Evolutionary conservation across 164 flowering plant species (phyloP).

Genomic region (Aristolochia fimbriata): DNA sequence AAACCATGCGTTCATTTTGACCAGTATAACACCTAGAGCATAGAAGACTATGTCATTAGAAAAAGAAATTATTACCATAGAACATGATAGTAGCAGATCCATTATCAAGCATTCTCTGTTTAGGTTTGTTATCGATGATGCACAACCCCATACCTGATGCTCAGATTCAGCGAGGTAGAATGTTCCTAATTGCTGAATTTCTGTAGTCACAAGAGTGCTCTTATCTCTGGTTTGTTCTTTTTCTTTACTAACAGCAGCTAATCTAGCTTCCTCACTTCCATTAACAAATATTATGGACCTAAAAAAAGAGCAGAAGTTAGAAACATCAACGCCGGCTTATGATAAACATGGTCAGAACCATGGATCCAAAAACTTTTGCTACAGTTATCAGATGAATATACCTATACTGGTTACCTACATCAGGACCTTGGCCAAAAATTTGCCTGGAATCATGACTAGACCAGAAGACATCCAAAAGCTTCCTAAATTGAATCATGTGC

Average conservation of each 20-base stretch:
- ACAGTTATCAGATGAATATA: conserved; percentile 7
- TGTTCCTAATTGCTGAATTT: conserved; percentile 55
- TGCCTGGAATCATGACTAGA: conserved; percentile 89
- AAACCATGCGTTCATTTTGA: too few species aligned
- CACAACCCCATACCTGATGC: conserved; percentile 60
- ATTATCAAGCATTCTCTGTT: too few species aligned
- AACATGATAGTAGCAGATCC: too few species aligned
- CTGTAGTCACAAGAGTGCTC: conserved; percentile 68
- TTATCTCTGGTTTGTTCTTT: conserved; percentile 66
- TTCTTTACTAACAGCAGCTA: conserved; percentile 77
- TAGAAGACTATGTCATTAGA: too few species aligned
- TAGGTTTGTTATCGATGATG: background rate
- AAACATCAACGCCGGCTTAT: too few species aligned
- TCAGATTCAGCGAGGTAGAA: conserved; percentile 90
- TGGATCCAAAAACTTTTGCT: too few species aligned
- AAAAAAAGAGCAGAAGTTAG: background rate
- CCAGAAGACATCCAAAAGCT: conserved; percentile 92
- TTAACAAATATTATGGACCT: conserved; percentile 87
- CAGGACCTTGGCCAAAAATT: conserved; percentile 99
- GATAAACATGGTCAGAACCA: too few species aligned
- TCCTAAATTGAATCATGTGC: conserved; percentile 43
- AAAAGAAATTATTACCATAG: too few species aligned
- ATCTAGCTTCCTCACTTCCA: conserved; percentile 73
- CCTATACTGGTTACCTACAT: conserved; percentile 94
- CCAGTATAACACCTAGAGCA: too few species aligned